Evolutionary conservation across 2,329 filamentous ascomycete genomes (phyloP).

Genomic region (Thielaviopsis euricoi): DNA sequence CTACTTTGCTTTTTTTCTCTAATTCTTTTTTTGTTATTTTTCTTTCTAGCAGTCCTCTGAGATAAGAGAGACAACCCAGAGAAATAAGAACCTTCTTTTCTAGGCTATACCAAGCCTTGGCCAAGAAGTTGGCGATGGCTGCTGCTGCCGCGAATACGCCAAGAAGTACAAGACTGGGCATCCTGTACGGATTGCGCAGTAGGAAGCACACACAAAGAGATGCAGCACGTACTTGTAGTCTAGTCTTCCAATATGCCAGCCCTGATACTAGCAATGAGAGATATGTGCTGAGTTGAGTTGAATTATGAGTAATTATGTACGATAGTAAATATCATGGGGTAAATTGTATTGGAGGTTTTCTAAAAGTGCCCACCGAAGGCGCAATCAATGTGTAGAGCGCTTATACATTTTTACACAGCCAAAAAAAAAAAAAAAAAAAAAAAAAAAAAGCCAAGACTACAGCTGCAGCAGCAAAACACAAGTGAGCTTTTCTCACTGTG

Average conservation of each 20-base stretch:
- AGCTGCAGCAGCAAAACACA: background rate
- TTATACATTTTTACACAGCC: no score
- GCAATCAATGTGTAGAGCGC: no score
- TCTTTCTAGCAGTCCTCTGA: background rate
- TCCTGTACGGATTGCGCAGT: background rate
- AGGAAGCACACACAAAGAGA: no score
- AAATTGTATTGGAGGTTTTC: no score
- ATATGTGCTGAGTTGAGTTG: no score
- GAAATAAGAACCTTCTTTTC: background rate
- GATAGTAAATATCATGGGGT: no score
- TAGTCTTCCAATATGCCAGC: no score
- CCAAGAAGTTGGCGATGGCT: background rate
- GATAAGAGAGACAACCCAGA: background rate
- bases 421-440: no score
- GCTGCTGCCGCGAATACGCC: background rate
- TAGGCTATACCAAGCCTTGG: background rate
- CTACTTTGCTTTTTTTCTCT: background rate
- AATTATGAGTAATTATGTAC: no score
- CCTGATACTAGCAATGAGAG: no score
- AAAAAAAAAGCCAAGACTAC: background rate
- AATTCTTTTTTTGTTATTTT: background rate
- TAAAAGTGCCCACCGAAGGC: no score
- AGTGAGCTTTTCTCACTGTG: background rate
- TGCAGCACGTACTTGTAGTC: no score
- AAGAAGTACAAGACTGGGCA: background rate